Percentiles rank a stretch among this genome's conserved stretches.
Evolutionary conservation across 441 rosid species (phyloP).

Genomic region (Breynia disticha): DNA sequence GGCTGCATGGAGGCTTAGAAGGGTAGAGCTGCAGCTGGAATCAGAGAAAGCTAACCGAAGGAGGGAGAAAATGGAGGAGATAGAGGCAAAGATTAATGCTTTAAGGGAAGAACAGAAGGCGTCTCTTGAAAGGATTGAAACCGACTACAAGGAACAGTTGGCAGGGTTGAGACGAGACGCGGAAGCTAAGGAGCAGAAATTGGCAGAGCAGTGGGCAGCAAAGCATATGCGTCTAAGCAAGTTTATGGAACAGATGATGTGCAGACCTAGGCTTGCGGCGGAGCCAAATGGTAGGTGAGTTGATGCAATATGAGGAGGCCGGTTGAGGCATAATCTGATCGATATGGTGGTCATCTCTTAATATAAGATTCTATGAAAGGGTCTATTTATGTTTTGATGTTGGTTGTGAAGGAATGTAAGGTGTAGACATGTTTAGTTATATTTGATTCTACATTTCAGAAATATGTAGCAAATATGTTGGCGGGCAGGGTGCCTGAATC

Average conservation of each 20-base stretch:
- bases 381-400: no score
- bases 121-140: conserved; percentile 70
- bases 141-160: conserved; percentile 72
- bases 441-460: no score
- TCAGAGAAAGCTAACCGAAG: conserved; percentile 71
- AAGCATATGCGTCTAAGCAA: conserved; percentile 64
- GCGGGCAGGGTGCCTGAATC: no score
- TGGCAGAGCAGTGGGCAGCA: conserved; percentile 77
- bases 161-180: conserved; percentile 71
- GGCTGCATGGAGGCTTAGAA: conserved; percentile 85
- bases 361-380: no score
- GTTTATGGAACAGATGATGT: conserved; percentile 68
- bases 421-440: no score
- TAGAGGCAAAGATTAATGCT: conserved; percentile 69
- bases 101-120: conserved; percentile 81
- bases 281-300: conserved; percentile 35
- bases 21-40: conserved; percentile 91
- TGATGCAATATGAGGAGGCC: neutral
- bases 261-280: conserved; percentile 41
- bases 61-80: conserved; percentile 86
- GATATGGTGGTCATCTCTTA: no score
- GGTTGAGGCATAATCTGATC: no score
- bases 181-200: conserved; percentile 78
- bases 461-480: no score
- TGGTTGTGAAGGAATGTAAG: no score